These are phyloP conservation scores for Toxicodendron radicans DNA, from an alignment of 345 rosid species.

Conservation along the genomic window DNA sequence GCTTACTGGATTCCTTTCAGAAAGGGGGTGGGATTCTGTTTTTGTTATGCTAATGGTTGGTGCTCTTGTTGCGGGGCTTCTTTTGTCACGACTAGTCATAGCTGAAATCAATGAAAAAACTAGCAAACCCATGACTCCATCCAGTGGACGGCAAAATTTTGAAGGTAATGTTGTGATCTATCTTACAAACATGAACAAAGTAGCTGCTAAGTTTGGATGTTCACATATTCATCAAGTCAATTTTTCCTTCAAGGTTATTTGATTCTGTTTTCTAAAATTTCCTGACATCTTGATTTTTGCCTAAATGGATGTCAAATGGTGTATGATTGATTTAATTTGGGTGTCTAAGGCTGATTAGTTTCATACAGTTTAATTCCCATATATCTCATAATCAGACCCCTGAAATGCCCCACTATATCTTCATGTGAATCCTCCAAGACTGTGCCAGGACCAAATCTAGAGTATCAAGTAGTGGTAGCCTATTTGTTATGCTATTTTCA, in stretches of 20 bases:
- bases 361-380: not conserved
- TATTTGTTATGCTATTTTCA: too few species aligned
- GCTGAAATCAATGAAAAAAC: slow-evolving; percentile 48
- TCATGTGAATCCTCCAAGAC: not conserved
- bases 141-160: slow-evolving; percentile 21
- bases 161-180: slow-evolving; percentile 48
- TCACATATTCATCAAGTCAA: not conserved
- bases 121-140: slow-evolving; percentile 14
- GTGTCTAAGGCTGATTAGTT: not conserved
- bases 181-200: not conserved
- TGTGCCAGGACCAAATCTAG: not conserved
- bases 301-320: not conserved
- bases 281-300: not conserved
- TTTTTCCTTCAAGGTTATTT: not conserved
- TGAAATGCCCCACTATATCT: not conserved
- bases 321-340: too few species aligned
- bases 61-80: slow-evolving; percentile 80
- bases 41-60: slow-evolving; percentile 68
- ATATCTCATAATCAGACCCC: not conserved
- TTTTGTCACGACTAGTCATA: slow-evolving; percentile 59
- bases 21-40: slow-evolving; percentile 73
- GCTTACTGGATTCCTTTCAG: slow-evolving; percentile 82
- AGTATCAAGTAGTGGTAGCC: too few species aligned
- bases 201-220: not conserved
- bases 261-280: not conserved